Evolutionary conservation across 192 early-diverging fungal genomes (phyloP), one percentile per base, ranked within the genome.

Genomic region (Haplosporangium gracile): DNA sequence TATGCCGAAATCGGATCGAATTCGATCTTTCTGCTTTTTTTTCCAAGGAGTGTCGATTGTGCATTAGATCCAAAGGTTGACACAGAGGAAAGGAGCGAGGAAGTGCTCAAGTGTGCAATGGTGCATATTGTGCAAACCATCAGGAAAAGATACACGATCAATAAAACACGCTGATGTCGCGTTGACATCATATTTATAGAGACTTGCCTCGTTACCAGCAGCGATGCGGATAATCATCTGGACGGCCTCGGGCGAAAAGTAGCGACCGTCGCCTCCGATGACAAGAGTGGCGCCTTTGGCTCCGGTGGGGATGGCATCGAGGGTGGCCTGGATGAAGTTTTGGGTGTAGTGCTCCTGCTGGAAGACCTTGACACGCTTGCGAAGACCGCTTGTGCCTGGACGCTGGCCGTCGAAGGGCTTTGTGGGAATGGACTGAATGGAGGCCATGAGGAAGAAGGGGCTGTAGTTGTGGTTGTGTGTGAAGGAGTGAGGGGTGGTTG

Each of bases 211-310:
- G 86, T 97, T 97, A 40, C 93, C 98, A 16, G 97, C 97, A 77
- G 94, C 93, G 74, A 99, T 87, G 71, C 92, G 89, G 74, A 97
- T 94, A 89, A 99, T 99, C 83, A 93, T 94, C 82, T 98, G 95
- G 74, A 97, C 90, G 11, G 95, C 97, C 68, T 97, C 95, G 69
- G 95, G 90, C 49, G 93, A 90, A 75, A 93, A 99, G 93, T 94
- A 99, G 69, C 98, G 94, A 34, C 98, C 98, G 79, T 99, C 98
- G 18, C 98, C 98, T 73, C 98, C 98, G 26, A 99, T 95, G 53
- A 99, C 96, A 1, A 99, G 82, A 13, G 95, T 95, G 8, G 96
- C 93, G 55, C 94, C 94, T 43, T 93, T 90, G 13, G 96, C 92
- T 45, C 95, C 96, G 63, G 89, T 79, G 11, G 97, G 96, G 88